phyloP scores from a whole-genome alignment of 345 rosid genomes.

The Brassica rapa region DNA sequence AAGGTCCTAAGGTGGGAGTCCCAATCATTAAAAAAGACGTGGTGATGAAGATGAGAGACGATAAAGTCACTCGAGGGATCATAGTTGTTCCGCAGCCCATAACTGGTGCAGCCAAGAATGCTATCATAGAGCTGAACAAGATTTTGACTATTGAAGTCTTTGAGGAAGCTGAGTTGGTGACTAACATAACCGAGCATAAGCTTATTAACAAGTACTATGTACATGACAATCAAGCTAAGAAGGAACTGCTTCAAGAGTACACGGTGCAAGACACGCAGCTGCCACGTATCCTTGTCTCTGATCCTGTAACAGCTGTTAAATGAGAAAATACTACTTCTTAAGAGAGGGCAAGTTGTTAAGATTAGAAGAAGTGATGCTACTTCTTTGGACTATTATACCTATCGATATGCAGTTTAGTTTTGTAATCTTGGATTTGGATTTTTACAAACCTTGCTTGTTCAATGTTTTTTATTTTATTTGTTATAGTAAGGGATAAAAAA shows the following conservation, averaged over 20 bases:
- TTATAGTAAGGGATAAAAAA: neutral
- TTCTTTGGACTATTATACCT: conserved; percentile 46
- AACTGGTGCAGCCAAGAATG: conserved; percentile 46
- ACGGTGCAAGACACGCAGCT: conserved; percentile 59
- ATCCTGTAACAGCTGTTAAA: no score
- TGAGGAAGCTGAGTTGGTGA: conserved; percentile 59
- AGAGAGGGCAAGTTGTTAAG: conserved; percentile 51
- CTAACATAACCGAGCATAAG: conserved; percentile 54
- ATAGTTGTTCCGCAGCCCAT: conserved; percentile 49
- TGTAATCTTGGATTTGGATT: neutral
- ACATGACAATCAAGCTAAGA: conserved; percentile 52
- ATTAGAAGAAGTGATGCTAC: conserved; percentile 49
- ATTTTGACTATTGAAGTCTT: conserved; percentile 52
- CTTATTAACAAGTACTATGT: conserved; percentile 55
- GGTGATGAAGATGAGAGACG: conserved; percentile 47
- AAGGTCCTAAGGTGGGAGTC: conserved; percentile 53
- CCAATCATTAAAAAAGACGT: conserved; percentile 43
- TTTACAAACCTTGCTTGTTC: conserved; percentile 13
- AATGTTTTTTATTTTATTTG: neutral
- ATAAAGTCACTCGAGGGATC: conserved; percentile 47
- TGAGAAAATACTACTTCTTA: no score
- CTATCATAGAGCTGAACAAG: conserved; percentile 42
- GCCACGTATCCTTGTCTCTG: conserved; percentile 48
- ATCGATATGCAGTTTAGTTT: conserved; percentile 49
- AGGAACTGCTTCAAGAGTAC: conserved; percentile 50